Evolutionary conservation across 2,329 filamentous ascomycete genomes (phyloP).

Genomic region (Trichoderma sp.): DNA sequence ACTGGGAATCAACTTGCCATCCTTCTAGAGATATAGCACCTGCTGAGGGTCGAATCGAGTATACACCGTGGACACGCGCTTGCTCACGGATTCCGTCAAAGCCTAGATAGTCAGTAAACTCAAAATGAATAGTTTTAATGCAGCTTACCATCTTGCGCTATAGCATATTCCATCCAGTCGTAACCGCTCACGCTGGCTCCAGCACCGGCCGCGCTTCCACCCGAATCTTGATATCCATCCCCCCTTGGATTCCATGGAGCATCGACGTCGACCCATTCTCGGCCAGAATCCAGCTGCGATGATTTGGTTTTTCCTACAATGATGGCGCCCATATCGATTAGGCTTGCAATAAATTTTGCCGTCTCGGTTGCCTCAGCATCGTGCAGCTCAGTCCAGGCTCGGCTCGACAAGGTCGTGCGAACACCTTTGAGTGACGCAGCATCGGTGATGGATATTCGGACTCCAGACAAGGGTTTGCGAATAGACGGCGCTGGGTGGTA

Average conservation of each 20-base stretch:
- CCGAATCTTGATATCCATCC: constrained; percentile 49
- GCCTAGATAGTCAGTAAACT: constrained; percentile 5
- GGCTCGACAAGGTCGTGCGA: constrained; percentile 59
- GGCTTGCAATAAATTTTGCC: constrained; percentile 54
- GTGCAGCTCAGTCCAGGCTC: constrained; percentile 61
- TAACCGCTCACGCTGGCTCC: constrained; percentile 46
- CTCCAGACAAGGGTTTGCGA: constrained; percentile 43
- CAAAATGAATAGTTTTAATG: neutral
- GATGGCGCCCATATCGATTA: constrained; percentile 64
- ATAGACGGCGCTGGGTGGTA: constrained; percentile 39
- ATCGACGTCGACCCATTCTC: constrained; percentile 48
- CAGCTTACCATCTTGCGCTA: constrained; percentile 44
- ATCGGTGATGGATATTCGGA: constrained; percentile 45
- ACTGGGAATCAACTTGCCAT: constrained; percentile 33
- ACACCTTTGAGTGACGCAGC: constrained; percentile 50
- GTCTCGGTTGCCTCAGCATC: constrained; percentile 48
- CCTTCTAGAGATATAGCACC: constrained; percentile 29
- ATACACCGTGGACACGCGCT: constrained; percentile 37
- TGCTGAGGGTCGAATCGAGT: constrained; percentile 37
- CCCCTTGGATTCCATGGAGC: constrained; percentile 52
- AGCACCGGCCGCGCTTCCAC: constrained; percentile 46
- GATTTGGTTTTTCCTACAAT: constrained; percentile 59
- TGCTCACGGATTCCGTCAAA: constrained; percentile 34
- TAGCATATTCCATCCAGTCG: constrained; percentile 46
- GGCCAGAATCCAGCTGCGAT: constrained; percentile 49